phyloP scores from a whole-genome alignment of 345 rosid genomes.

The Bretschneidera sinensis region DNA sequence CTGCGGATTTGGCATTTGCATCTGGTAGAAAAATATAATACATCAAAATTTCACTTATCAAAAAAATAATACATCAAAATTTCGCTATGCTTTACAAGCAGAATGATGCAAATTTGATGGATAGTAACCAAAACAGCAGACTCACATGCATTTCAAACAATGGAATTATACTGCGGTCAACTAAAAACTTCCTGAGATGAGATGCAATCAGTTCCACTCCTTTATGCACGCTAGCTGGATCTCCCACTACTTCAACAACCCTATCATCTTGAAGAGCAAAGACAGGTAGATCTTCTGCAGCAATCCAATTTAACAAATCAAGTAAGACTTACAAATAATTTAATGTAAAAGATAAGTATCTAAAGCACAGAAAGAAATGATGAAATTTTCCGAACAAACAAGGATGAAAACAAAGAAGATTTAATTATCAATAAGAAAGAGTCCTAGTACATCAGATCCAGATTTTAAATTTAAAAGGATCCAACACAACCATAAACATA shows the following conservation, averaged over 20 bases:
- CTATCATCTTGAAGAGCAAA: constrained; percentile 99
- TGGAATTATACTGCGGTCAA: constrained; percentile 91
- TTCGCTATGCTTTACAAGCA: not conserved
- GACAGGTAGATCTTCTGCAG: constrained; percentile 86
- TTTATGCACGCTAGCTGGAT: constrained; percentile 76
- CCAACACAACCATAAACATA: no score
- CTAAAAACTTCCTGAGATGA: constrained; percentile 94
- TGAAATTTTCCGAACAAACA: not conserved
- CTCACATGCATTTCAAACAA: constrained; percentile 83
- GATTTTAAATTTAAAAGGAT: no score
- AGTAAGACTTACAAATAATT: not conserved
- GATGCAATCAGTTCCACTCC: constrained; percentile 91
- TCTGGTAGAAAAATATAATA: constrained; percentile 36
- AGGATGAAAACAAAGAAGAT: no score
- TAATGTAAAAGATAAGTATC: constrained; percentile 1
- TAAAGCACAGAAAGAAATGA: constrained; percentile 6
- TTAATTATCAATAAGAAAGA: no score
- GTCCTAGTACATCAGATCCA: no score
- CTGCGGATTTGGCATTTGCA: constrained; percentile 77
- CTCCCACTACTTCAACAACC: constrained; percentile 94
- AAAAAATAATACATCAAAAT: no score
- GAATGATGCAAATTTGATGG: not conserved
- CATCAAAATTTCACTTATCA: no score
- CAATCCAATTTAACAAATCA: constrained; percentile 17
- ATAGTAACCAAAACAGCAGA: constrained; percentile 13